Evolutionary conservation across 78 protist species (phyloP), one percentile per base, ranked within the genome.

Genomic region (Diacronema lutheri): DNA sequence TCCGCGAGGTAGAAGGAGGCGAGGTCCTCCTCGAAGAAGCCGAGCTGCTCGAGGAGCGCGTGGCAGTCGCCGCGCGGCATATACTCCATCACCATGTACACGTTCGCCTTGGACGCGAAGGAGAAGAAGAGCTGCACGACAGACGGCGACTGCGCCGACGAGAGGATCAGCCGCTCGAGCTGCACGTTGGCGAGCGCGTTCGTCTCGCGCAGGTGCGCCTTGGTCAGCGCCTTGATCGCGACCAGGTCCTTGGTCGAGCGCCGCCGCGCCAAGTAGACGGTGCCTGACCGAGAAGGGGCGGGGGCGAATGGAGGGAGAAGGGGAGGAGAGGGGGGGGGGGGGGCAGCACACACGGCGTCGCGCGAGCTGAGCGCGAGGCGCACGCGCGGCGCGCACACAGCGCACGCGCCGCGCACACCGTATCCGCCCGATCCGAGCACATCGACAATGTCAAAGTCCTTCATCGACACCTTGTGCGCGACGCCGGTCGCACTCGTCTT

Each of bases 21-120:
- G 50, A 64, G 12, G 10, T 81, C 44, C 37, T 92, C 94, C 29
- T 87, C 90, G 33, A 93, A 33, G n/a, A 83, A 73, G 29, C 96
- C 94, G 2, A 89, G 58, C 33, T 60, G 71, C 44, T 72, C 78
- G 35, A 93, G 71, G 37, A 93, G 80, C 26, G 91, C 68, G 64
- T 71, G 78, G 35, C 88, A 80, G 66, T 93, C 96, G 26, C 94
- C 93, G 58, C 96, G 93, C 60, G 90, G 88, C 29, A 85, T 29
- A 81, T 90, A 93, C 77, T 93, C 96, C 96, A 93, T 93, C 23
- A 91, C 96, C 77, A 93, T 72, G 77, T 83, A 92, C 41, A 90
- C 77, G 44, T 93, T 79, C 1, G 85, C 83, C 21, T 14, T 4
- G 25, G 81, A 44, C 40, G 38, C 83, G 76, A 92, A 92, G 31